phyloP scores from a whole-genome alignment of 1,139 yeast species.

The Geotrichum bryndzae region DNA sequence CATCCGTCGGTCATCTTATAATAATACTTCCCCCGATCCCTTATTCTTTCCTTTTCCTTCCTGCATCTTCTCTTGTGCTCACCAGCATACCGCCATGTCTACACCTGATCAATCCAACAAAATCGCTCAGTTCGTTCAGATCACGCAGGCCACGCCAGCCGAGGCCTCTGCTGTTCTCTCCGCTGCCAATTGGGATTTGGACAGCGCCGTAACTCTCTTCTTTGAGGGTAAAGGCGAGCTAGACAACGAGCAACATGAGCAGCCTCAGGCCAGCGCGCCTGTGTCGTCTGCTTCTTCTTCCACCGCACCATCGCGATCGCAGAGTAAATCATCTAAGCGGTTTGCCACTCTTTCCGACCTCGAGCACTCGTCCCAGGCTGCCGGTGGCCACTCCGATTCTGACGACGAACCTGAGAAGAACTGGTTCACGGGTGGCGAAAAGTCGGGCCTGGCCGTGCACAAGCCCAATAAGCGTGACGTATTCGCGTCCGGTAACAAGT shows the following conservation, averaged over 20 bases:
- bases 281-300: neutral
- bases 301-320: neutral
- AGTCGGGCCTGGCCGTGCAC: constrained; percentile 88
- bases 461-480: constrained; percentile 59
- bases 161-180: neutral
- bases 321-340: constrained; percentile 21
- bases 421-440: constrained; percentile 92
- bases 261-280: constrained; percentile 3
- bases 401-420: constrained; percentile 64
- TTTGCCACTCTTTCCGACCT: constrained; percentile 43
- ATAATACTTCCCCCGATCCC: neutral
- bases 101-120: constrained; percentile 6
- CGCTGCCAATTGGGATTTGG: constrained; percentile 39
- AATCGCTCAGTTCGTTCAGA: neutral
- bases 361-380: constrained; percentile 25
- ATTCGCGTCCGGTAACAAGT: constrained; percentile 23
- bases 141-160: neutral
- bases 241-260: neutral
- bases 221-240: constrained; percentile 7
- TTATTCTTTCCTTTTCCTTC: neutral
- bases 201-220: constrained; percentile 20
- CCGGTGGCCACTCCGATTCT: constrained; percentile 21
- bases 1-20: no score
- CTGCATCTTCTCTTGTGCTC: neutral
- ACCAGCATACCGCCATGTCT: neutral